Conservation (phyloP, 495 filamentous ascomycete genomes). For the Xylaria acuta region DNA sequence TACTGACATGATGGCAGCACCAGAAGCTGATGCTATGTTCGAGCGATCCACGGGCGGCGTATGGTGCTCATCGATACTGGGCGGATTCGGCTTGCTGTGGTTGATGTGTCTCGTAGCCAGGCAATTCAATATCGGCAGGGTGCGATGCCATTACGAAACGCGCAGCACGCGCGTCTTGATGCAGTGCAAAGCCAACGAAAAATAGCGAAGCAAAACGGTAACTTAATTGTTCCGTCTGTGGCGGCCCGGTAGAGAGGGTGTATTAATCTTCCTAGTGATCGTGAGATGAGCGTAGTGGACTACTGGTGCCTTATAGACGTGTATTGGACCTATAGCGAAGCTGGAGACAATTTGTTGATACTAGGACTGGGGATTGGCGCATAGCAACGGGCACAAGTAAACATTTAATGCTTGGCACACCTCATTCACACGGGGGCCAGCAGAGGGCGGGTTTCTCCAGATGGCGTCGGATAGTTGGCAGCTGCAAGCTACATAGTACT, state of each 20-base stretch:
- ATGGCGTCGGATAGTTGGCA: too few relatives aligned
- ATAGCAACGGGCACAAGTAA: slow-evolving; percentile 28
- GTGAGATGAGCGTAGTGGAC: not conserved
- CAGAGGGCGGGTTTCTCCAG: not conserved
- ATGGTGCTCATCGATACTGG: not conserved
- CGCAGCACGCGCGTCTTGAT: slow-evolving; percentile 18
- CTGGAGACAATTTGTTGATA: slow-evolving; percentile 24
- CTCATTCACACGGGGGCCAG: slow-evolving; percentile 7
- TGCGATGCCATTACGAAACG: slow-evolving; percentile 26
- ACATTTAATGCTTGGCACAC: slow-evolving; percentile 27
- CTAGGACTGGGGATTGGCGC: slow-evolving; percentile 8
- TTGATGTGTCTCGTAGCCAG: slow-evolving; percentile 20
- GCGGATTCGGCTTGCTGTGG: not conserved
- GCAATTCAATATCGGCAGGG: slow-evolving; percentile 4
- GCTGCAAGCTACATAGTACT: not conserved
- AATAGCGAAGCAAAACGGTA: not conserved
- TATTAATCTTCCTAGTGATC: not conserved
- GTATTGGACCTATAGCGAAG: not conserved
- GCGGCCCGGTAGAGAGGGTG: not conserved
- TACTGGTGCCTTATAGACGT: not conserved
- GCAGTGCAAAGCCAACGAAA: not conserved
- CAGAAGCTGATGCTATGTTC: slow-evolving; percentile 43
- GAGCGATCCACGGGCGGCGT: not conserved
- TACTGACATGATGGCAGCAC: slow-evolving; percentile 46
- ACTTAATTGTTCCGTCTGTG: not conserved